Percentiles rank a stretch among this genome's conserved stretches.
Evolutionary conservation across 495 filamentous ascomycete genomes (phyloP).

Genomic region (Daldinia caldariorum): DNA sequence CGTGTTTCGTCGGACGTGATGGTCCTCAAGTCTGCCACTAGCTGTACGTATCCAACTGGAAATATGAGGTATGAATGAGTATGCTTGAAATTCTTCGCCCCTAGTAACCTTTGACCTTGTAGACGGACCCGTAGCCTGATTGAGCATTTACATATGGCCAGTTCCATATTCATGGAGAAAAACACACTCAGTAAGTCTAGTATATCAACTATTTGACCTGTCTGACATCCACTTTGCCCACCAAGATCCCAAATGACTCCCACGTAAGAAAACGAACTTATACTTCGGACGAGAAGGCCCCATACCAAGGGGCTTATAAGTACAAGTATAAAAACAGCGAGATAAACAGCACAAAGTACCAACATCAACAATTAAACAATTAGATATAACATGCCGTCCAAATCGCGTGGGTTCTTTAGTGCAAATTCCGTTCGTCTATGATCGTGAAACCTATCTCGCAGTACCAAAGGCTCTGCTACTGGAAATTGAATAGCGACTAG

Average conservation of each 20-base stretch:
- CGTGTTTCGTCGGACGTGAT: no score
- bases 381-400: not conserved
- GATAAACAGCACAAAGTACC: not conserved
- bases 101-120: no score
- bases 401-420: not conserved
- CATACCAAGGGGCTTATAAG: not conserved
- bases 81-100: no score
- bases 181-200: not conserved
- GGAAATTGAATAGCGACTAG: constrained; percentile 36
- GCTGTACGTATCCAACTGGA: no score
- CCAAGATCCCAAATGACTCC: not conserved
- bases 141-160: not conserved
- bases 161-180: not conserved
- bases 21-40: no score
- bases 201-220: not conserved
- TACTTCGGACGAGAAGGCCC: not conserved
- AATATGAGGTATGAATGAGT: no score
- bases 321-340: not conserved
- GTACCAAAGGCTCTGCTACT: constrained; percentile 28
- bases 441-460: constrained; percentile 3
- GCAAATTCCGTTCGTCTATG: not conserved
- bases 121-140: no score
- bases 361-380: not conserved
- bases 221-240: not conserved
- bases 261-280: not conserved